These are phyloP conservation scores for Proliferodiscus dingleyae DNA, from an alignment of 2,329 filamentous ascomycete genomes.

Conservation along the genomic window DNA sequence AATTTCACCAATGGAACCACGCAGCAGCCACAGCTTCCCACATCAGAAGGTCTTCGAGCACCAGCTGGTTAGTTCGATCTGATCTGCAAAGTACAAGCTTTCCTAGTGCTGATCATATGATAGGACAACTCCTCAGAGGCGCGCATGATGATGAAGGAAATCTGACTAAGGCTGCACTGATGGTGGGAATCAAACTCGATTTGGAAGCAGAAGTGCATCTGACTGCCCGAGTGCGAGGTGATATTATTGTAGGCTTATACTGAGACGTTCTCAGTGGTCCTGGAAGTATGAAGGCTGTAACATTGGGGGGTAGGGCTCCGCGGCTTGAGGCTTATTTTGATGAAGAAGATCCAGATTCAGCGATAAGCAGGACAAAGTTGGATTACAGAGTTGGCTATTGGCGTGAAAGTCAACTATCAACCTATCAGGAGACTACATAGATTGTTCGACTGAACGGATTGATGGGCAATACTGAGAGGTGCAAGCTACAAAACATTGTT, in stretches of 20 bases:
- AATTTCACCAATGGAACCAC: conserved; percentile 11
- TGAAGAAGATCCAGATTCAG: no score
- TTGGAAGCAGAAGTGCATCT: conserved; percentile 59
- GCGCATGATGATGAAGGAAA: conserved; percentile 53
- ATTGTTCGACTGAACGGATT: no score
- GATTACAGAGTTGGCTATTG: no score
- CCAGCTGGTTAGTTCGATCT: conserved; percentile 30
- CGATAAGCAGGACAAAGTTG: no score
- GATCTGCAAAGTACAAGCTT: no score
- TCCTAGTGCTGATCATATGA: background rate
- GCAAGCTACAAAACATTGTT: no score
- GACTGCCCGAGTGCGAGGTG: conserved; percentile 55
- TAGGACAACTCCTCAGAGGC: conserved; percentile 52
- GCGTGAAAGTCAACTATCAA: no score
- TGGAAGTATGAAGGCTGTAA: no score
- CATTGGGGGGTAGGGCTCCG: no score
- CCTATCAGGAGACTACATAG: no score
- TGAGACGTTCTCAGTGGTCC: conserved; percentile 25
- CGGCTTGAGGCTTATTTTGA: no score
- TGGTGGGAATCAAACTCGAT: conserved; percentile 60
- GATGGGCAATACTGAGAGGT: no score
- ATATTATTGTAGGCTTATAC: conserved; percentile 56
- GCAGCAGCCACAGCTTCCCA: conserved; percentile 31
- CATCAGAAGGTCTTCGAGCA: conserved; percentile 35
- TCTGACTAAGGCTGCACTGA: conserved; percentile 51